A percentile compares a stretch with the other conserved stretches of the same genome.
These are phyloP conservation scores for Penicillium silybi DNA, from an alignment of 495 filamentous ascomycete species.

Conservation along the genomic window DNA sequence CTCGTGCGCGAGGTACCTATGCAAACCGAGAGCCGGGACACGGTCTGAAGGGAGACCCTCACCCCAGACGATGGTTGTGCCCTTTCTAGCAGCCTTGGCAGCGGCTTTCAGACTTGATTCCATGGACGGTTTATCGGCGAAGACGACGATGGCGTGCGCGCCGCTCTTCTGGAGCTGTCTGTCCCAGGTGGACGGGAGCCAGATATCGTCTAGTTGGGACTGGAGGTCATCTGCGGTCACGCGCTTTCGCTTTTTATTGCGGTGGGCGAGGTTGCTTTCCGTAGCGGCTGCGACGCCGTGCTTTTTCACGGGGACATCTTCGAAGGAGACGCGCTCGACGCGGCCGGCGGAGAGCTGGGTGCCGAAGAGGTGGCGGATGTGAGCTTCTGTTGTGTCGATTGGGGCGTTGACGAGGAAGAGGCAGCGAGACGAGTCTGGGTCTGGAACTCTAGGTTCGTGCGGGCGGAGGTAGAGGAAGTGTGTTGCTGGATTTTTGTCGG, in stretches of 20 bases:
- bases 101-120: constrained; percentile 69
- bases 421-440: constrained; percentile 64
- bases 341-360: constrained; percentile 65
- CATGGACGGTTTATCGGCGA: constrained; percentile 75
- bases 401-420: constrained; percentile 88
- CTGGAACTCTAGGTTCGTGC: constrained; percentile 73
- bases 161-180: constrained; percentile 67
- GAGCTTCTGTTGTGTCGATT: constrained; percentile 72
- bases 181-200: constrained; percentile 70
- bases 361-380: constrained; percentile 71
- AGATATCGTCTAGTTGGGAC: constrained; percentile 46
- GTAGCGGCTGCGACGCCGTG: constrained; percentile 15
- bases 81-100: constrained; percentile 56
- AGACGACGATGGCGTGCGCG: constrained; percentile 70
- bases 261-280: constrained; percentile 23
- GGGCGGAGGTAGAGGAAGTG: constrained; percentile 87
- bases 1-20: constrained; percentile 59
- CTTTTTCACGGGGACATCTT: constrained; percentile 49
- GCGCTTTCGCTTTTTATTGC: constrained; percentile 65
- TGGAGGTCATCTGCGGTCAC: constrained; percentile 49
- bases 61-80: constrained; percentile 53
- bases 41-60: constrained; percentile 49
- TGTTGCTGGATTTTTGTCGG: constrained; percentile 53
- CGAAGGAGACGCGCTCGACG: constrained; percentile 73
- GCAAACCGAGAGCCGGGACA: constrained; percentile 53